Conservation (phyloP, 352 stramenopile genomes). For the Pythium guiyangense region DNA sequence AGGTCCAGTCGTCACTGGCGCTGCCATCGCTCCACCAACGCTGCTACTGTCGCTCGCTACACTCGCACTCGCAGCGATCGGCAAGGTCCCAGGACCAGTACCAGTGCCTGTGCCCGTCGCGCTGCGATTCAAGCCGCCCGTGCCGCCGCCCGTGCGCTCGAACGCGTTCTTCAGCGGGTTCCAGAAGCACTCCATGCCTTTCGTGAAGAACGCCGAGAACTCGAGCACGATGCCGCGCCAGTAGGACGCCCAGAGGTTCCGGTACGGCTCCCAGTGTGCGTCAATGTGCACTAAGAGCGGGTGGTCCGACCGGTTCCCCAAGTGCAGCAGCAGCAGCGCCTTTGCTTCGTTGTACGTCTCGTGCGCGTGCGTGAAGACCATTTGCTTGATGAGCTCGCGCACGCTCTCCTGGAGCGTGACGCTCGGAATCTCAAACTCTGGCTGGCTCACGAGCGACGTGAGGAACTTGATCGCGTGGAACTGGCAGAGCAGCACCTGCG, state of each 20-base stretch:
- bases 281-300: constrained; percentile 47
- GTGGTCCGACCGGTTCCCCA: constrained; percentile 29
- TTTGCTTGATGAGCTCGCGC: constrained; percentile 43
- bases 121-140: constrained; percentile 8
- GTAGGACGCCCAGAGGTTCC: constrained; percentile 60
- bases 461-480: constrained; percentile 72
- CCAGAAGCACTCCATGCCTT: constrained; percentile 60
- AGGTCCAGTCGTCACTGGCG: neutral
- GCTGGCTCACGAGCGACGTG: constrained; percentile 36
- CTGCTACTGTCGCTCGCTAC: neutral
- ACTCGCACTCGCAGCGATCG: neutral
- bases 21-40: neutral
- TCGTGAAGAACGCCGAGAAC: constrained; percentile 61
- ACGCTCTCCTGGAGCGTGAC: constrained; percentile 39
- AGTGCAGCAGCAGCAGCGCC: constrained; percentile 27
- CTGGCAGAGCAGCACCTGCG: constrained; percentile 56
- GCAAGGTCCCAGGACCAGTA: neutral
- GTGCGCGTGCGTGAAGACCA: constrained; percentile 58
- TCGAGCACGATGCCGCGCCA: constrained; percentile 52
- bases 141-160: constrained; percentile 23
- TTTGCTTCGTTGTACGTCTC: constrained; percentile 50
- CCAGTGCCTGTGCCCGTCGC: constrained; percentile 1
- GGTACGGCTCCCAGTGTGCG: constrained; percentile 54
- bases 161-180: constrained; percentile 54
- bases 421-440: constrained; percentile 31